A percentile compares a stretch with the other conserved stretches of the same genome.
phyloP scores from a whole-genome alignment of 225 moss, liverwort and hornwort species.

The Physcomitrium patens region DNA sequence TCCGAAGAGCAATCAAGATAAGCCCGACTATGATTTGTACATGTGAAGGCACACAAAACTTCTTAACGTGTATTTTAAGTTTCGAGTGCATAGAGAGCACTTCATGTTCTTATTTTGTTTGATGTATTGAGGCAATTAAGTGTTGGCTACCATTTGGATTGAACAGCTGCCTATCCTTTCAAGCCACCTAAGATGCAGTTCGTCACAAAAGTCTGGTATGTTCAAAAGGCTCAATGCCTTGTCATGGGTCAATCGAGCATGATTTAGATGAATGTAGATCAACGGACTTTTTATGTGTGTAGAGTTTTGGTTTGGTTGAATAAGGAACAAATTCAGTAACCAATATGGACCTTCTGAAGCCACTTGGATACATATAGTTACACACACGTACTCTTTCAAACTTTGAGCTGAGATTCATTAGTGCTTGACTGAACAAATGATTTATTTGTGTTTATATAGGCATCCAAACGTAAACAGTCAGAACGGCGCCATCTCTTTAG shows the following conservation, averaged over 20 bases:
- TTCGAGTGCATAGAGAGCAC: constrained; percentile 8
- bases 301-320: constrained; percentile 10
- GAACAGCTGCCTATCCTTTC: constrained; percentile 96
- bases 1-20: too few relatives aligned
- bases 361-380: not conserved
- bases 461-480: constrained; percentile 99
- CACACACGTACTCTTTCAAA: not conserved
- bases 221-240: constrained; percentile 5
- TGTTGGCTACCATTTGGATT: constrained; percentile 27
- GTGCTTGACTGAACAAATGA: constrained; percentile 16
- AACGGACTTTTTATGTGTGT: not conserved
- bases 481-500: constrained; percentile 97
- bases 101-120: constrained; percentile 26
- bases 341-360: not conserved
- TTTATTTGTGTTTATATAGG: constrained; percentile 49
- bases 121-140: constrained; percentile 28
- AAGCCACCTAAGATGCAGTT: constrained; percentile 99
- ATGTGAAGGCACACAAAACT: not conserved
- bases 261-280: constrained; percentile 4
- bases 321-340: not conserved
- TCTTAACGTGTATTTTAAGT: not conserved
- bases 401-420: not conserved
- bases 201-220: constrained; percentile 96
- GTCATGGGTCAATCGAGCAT: constrained; percentile 6
- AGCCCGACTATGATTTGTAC: constrained; percentile 14